These are phyloP conservation scores for Grosmannia huntii DNA, from an alignment of 2,329 filamentous ascomycete genomes.

Conservation along the genomic window DNA sequence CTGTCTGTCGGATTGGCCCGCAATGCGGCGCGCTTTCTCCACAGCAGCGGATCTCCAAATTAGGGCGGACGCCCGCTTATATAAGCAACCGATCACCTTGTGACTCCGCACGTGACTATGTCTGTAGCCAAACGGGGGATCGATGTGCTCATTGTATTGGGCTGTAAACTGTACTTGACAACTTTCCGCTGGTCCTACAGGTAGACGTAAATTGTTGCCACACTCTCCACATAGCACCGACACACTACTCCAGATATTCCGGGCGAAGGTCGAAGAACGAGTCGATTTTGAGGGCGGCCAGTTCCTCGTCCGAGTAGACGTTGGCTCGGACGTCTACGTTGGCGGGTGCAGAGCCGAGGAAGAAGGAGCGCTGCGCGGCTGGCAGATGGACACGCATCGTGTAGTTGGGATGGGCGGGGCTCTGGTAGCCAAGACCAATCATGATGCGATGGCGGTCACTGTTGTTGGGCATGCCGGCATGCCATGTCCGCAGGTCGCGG, in stretches of 20 bases:
- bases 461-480: constrained; percentile 49
- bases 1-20: too few relatives aligned
- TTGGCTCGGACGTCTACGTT: constrained; percentile 13
- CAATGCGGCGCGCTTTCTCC: too few relatives aligned
- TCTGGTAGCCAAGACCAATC: constrained; percentile 25
- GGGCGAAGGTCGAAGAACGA: constrained; percentile 10
- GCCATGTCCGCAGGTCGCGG: constrained; percentile 49
- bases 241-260: constrained; percentile 3
- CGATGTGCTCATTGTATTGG: too few relatives aligned
- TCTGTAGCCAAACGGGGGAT: too few relatives aligned
- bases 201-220: too few relatives aligned
- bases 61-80: too few relatives aligned
- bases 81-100: too few relatives aligned
- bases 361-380: constrained; percentile 9
- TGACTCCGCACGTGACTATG: too few relatives aligned
- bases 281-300: constrained; percentile 7
- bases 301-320: constrained; percentile 9
- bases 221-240: too few relatives aligned
- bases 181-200: too few relatives aligned
- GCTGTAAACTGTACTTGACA: too few relatives aligned
- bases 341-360: constrained; percentile 8
- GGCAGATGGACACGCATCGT: constrained; percentile 13
- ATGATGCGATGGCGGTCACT: constrained; percentile 38
- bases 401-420: constrained; percentile 13
- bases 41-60: too few relatives aligned